Base-by-base conservation (phyloP, 78 protist genomes). In the Pigoraptor vietnamica region DNA sequence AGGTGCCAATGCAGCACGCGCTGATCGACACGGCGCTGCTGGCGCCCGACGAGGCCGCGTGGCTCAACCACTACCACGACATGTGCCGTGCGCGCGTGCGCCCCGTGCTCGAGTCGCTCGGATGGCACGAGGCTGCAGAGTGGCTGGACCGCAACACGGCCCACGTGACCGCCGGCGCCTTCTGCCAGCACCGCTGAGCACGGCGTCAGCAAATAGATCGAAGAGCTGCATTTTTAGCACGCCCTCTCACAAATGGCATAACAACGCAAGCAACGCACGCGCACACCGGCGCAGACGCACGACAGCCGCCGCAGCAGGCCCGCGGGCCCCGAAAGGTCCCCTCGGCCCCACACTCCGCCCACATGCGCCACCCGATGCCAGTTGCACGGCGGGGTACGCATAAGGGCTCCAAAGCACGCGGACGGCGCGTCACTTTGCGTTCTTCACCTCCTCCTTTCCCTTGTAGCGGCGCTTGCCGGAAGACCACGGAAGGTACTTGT, bases 401-500 rank as follows among this genome's bases (percentile, higher is more conserved):
- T n/a, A n/a, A n/a, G n/a, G n/a, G n/a, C n/a, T n/a, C n/a, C n/a
- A n/a, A n/a, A n/a, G n/a, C n/a, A n/a, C n/a, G n/a, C n/a, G n/a
- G n/a, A n/a, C n/a, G n/a, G n/a, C n/a, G n/a, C n/a, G n/a, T 48
- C 67, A 48, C 14, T 48, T 48, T 21, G 67, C 67, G 29, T 48
- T 48, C 29, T 6, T 48, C 29, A 6, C 67, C 84, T 83, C 88
- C 21, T 83, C 90, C 90, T 87, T 87, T 24, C 90, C 90, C 37
- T 91, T 93, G 89, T 96, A 97, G 33, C 23, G 35, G 14, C 84
- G 88, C 91, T 97, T 97, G 88, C 97, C 97, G 29, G 40, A 35
- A 0, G 93, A 39, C 83, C 93, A 97, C 34, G 99, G 99, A 36
- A 98, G 81, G 79, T 98, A 98, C 87, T 89, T 88, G 94, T 97